Evolutionary conservation across 164 flowering plant species (phyloP), one percentile per base, ranked within the genome.

Genomic region (Nymphaea thermarum): DNA sequence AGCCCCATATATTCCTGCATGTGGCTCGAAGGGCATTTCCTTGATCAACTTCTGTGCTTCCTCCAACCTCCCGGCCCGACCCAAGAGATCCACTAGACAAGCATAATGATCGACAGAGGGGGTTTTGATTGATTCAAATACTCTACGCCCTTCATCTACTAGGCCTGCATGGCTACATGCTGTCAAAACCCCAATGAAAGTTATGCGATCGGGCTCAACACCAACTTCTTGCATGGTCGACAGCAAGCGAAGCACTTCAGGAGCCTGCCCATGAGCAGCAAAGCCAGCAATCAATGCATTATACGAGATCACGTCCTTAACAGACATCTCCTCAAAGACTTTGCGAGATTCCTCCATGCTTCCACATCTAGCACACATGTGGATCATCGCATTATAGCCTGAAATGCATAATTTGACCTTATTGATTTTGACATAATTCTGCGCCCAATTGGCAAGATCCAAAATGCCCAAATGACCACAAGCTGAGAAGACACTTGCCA

Each of bases 311-410:
- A 86, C 78, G 70, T 90, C 91, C 72, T 82, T 84, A 25, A 51
- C 63, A 43, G 55, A 74, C 88, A 86, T 84, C 65, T 75, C 76
- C 6, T 76, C 65, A 69, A 90, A 91, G 18, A 79, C 63, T 63
- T 59, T 74, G 67, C 70, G 59, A 7, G 95, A 95, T 67, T 84
- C 84, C 45, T 74, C 72, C 77, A 88, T 79, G 75, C 80, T 75
- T 62, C 97, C 95, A 77, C 97, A 88, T 76, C 80, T 88, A 14
- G 91, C 78, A 78, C 88, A 91, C 93, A 87, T 87, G 70, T 72
- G 83, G 61, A 87, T 81, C 80, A 88, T 60, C 55, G 97, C 76
- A 67, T 85, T 91, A 72, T 74, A 78, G 4, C 84, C 89, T 42
- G 89, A 78, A 44, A 70, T 57, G 65, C 77, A 80, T 63, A 88